Percentiles rank a stretch among this genome's conserved stretches.
These are phyloP conservation scores for Areca catechu DNA, from an alignment of 176 grass and related monocot species.

Conservation along the genomic window DNA sequence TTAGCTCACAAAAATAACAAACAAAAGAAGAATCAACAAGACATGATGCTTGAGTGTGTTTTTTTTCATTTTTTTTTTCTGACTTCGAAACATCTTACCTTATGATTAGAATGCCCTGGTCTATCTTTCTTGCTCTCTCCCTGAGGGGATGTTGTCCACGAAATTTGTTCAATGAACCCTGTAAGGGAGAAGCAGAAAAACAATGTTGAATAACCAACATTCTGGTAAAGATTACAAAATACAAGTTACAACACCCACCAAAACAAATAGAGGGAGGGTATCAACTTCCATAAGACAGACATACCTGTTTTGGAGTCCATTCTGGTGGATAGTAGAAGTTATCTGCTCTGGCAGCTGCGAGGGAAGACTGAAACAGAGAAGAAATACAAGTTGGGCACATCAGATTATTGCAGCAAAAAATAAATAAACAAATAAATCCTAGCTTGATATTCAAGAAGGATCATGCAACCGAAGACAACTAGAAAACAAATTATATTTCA, in stretches of 20 bases:
- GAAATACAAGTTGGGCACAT: not conserved
- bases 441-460: no score
- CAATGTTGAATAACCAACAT: slow-evolving; percentile 3
- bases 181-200: not conserved
- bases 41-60: no score
- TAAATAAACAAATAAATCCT: no score
- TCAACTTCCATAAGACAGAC: not conserved
- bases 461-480: no score
- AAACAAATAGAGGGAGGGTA: not conserved
- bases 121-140: slow-evolving; percentile 80
- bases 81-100: slow-evolving; percentile 27
- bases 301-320: slow-evolving; percentile 95
- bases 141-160: slow-evolving; percentile 85
- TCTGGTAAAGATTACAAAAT: not conserved
- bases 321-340: slow-evolving; percentile 98
- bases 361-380: not conserved
- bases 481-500: no score
- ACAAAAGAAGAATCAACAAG: no score
- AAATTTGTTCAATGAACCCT: slow-evolving; percentile 98
- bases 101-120: slow-evolving; percentile 96
- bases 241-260: not conserved
- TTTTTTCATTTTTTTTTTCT: no score
- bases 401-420: no score
- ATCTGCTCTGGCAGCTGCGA: slow-evolving; percentile 21
- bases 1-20: no score